A percentile compares a stretch with the other conserved stretches of the same genome.
Evolutionary conservation across 805 yeast genomes (phyloP).

Genomic region (Candida krabiensis): DNA sequence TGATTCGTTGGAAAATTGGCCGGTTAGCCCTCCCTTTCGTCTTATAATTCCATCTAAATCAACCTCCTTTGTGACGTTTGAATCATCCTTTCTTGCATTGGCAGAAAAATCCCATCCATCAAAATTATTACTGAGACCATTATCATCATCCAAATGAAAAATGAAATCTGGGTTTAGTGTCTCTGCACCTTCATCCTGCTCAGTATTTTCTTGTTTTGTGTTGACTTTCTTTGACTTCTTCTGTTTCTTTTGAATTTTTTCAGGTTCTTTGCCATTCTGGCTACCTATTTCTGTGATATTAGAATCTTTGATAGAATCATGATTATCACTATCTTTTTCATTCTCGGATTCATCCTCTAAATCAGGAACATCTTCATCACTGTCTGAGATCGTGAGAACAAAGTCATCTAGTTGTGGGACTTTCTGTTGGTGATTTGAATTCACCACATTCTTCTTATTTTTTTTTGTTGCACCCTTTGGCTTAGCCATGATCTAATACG

Average conservation of each 20-base stretch:
- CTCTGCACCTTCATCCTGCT: conserved; percentile 43
- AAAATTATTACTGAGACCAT: conserved; percentile 38
- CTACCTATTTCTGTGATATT: neutral
- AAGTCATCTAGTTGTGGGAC: conserved; percentile 43
- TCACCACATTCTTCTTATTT: too few species aligned
- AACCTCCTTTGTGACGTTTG: conserved; percentile 52
- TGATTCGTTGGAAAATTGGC: conserved; percentile 21
- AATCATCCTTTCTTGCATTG: conserved; percentile 33
- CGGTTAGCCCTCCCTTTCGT: conserved; percentile 70
- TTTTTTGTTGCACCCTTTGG: too few species aligned
- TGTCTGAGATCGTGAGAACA: conserved; percentile 72
- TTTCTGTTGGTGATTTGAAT: conserved; percentile 1
- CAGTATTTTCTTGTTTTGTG: conserved; percentile 29
- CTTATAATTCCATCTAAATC: conserved; percentile 86
- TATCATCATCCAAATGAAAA: conserved; percentile 60
- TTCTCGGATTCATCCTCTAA: conserved; percentile 43
- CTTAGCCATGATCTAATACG: too few species aligned
- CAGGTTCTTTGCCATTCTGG: conserved; percentile 10
- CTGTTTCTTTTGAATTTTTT: conserved; percentile 26
- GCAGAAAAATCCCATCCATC: conserved; percentile 86
- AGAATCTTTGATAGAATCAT: conserved; percentile 3
- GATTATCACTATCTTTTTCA: conserved; percentile 33
- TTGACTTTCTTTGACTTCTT: conserved; percentile 30
- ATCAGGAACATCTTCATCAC: conserved; percentile 63
- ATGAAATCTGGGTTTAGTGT: conserved; percentile 74